Evolutionary conservation across 768 basidiomycete genomes (phyloP), one percentile per base, ranked within the genome.

Genomic region (Rhodosporidiobolus odoratus): DNA sequence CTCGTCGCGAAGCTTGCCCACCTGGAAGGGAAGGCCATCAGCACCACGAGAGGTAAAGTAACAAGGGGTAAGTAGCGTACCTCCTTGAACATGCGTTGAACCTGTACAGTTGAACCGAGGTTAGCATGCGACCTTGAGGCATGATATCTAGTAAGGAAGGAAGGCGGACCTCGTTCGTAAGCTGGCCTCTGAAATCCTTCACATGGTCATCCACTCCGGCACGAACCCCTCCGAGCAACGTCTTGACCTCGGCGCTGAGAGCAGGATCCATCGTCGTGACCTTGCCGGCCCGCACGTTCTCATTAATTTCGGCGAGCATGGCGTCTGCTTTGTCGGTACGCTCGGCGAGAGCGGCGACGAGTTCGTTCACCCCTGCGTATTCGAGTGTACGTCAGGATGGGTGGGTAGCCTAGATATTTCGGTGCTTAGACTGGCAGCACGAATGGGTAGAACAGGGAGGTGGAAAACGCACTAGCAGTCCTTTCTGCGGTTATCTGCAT

Each of bases 11-110:
- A 73, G 65, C 60, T 69, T 73, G 48, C 64, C 72, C 27, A 73
- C 72, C 69, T 71, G 64, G 15, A n/a, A 21, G 45, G 2, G 5
- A 17, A 25, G 25, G 48, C 6, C 8, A 25, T 10, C 21, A 12
- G 48, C 48, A 50, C 12, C 9, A 25, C 21, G 7, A 50, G 21
- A 15, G 48, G 48, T 9, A 23, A n/a, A 25, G 21, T 23, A 50
- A 8, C 21, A 50, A 45, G 43, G 13, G 23, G 40, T 34, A 7
- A n/a, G 41, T 6, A 37, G 13, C 57, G 38, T 23, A 64, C 69
- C 59, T 73, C 72, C 50, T 66, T 68, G 72, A 66, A 73, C 72
- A 73, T 73, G 21, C 72, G 63, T 27, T 69, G 67, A 7, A 73
- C 66, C 72, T 73, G 47, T 4, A 34, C 23, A 48, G 27, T 0